phyloP scores from a whole-genome alignment of 1,139 yeast genomes.

The Blastobotrys serpentis region DNA sequence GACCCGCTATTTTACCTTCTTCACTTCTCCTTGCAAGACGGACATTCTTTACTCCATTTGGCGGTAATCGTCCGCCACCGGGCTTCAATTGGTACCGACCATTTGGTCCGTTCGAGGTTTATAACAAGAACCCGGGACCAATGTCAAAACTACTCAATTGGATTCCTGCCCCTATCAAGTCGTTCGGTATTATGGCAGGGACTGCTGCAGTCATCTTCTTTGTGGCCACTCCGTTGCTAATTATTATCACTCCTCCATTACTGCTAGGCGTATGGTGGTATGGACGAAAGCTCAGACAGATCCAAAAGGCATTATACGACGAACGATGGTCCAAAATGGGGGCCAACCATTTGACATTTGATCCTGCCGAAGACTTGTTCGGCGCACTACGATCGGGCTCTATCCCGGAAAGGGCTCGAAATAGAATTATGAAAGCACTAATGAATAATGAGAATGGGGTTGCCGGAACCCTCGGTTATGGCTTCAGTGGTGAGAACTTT shows the following conservation, averaged over 20 bases:
- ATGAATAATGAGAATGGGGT: conserved; percentile 29
- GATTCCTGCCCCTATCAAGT: conserved; percentile 24
- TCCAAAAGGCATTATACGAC: conserved; percentile 25
- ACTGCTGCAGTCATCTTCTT: conserved; percentile 26
- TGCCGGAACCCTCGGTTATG: conserved; percentile 24
- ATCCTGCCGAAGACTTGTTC: conserved; percentile 17
- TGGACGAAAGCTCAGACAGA: conserved; percentile 22
- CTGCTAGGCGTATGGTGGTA: conserved; percentile 28
- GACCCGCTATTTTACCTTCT: not conserved
- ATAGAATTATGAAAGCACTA: conserved; percentile 28
- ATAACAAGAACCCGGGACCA: conserved; percentile 15
- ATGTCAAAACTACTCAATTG: conserved; percentile 3
- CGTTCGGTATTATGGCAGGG: conserved; percentile 21
- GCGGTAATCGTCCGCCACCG: conserved; percentile 1
- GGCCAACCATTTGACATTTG: conserved; percentile 27
- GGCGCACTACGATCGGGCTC: conserved; percentile 4
- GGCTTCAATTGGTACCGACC: conserved; percentile 6
- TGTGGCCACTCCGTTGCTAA: conserved; percentile 28
- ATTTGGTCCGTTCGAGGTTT: conserved; percentile 15
- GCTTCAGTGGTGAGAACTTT: conserved; percentile 9
- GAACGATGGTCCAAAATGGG: conserved; percentile 34
- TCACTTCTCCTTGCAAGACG: not conserved
- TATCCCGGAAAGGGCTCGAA: conserved; percentile 21
- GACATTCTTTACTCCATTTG: conserved; percentile 4
- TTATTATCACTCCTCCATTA: conserved; percentile 28